Evolutionary conservation across 129 eudicot genomes (phyloP).

Genomic region (Saposhnikovia divaricata): DNA sequence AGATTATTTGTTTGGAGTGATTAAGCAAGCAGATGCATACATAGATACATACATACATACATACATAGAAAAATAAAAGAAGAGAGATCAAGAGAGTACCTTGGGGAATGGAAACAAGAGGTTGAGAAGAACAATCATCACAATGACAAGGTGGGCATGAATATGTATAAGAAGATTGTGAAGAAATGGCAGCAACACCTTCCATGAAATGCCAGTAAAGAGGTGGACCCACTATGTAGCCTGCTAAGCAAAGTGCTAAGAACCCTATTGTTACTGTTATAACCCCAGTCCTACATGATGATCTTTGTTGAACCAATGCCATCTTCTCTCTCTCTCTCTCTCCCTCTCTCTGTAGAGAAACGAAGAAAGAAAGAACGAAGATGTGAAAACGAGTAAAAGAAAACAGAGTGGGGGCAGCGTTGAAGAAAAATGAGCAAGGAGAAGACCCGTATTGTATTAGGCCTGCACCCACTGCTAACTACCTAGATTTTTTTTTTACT

Average conservation of each 20-base stretch:
- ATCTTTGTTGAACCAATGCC: constrained; percentile 42
- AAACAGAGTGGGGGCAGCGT: neutral
- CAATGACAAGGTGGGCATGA: constrained; percentile 33
- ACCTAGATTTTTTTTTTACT: too few relatives aligned
- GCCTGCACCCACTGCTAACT: neutral
- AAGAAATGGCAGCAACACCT: constrained; percentile 10
- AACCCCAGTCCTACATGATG: constrained; percentile 17
- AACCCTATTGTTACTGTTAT: constrained; percentile 19
- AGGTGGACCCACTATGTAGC: constrained; percentile 34
- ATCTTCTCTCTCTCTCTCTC: constrained; percentile 11
- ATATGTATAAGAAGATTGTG: constrained; percentile 11
- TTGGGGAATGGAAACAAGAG: constrained; percentile 21
- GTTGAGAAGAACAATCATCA: constrained; percentile 28
- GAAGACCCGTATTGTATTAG: neutral
- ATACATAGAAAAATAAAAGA: neutral
- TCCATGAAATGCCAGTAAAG: constrained; percentile 34
- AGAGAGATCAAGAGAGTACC: constrained; percentile 6
- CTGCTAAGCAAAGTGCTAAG: constrained; percentile 22
- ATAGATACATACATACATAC: constrained; percentile 5
- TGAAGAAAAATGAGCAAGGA: neutral
- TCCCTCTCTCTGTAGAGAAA: neutral
- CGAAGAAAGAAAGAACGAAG: neutral
- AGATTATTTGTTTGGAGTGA: neutral
- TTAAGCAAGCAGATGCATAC: constrained; percentile 5
- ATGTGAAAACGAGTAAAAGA: neutral